Percentiles rank a stretch among this genome's conserved stretches.
phyloP scores from a whole-genome alignment of 2,329 filamentous ascomycete genomes.

The Neofusicoccum kwambonambiense region DNA sequence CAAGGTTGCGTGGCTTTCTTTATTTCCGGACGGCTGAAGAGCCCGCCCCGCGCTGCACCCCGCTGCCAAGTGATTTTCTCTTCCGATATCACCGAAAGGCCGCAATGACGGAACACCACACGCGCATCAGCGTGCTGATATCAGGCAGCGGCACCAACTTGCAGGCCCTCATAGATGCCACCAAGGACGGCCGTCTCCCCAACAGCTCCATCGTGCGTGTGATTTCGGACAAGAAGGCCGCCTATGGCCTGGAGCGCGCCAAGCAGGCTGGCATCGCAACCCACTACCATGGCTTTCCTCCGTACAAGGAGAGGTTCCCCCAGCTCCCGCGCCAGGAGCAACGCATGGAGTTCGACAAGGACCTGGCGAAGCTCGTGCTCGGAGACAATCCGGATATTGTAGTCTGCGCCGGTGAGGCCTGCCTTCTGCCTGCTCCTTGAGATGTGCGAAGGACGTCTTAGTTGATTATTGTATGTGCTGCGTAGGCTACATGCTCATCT shows the following conservation, averaged over 20 bases:
- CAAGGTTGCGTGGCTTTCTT: not conserved
- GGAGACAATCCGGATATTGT: constrained; percentile 68
- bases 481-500: constrained; percentile 79
- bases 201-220: constrained; percentile 60
- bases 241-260: constrained; percentile 64
- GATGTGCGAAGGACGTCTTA: not conserved
- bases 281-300: constrained; percentile 77
- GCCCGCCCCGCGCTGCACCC: not conserved
- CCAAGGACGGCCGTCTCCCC: constrained; percentile 46
- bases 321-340: constrained; percentile 49
- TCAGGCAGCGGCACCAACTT: constrained; percentile 70
- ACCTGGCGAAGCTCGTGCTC: constrained; percentile 68
- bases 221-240: constrained; percentile 58
- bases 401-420: constrained; percentile 56
- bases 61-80: not conserved
- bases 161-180: constrained; percentile 70
- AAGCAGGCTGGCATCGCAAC: constrained; percentile 63
- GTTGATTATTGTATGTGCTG: constrained; percentile 29
- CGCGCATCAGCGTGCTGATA: constrained; percentile 58
- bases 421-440: not conserved
- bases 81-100: not conserved
- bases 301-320: constrained; percentile 68
- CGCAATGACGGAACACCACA: constrained; percentile 17
- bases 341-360: constrained; percentile 70
- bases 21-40: not conserved